A percentile compares a stretch with the other conserved stretches of the same genome.
phyloP scores from a whole-genome alignment of 2,329 filamentous ascomycete genomes.

The Stagonosporopsis chrysanthemi region DNA sequence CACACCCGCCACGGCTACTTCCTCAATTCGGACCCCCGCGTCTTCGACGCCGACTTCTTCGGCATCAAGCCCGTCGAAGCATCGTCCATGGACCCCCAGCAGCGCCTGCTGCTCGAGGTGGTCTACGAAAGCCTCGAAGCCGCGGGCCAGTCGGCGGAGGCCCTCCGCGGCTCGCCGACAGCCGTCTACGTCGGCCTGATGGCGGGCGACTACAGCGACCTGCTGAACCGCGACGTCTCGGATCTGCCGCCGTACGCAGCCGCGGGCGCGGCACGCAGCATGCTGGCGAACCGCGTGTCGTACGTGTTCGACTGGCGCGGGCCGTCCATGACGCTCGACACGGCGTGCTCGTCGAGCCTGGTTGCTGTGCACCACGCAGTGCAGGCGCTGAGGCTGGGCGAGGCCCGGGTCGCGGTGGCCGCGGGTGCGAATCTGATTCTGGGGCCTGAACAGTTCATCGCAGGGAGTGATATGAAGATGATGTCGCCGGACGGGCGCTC shows the following conservation, averaged over 20 bases:
- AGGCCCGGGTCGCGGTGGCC: constrained; percentile 27
- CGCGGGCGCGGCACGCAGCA: constrained; percentile 31
- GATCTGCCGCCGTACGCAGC: constrained; percentile 24
- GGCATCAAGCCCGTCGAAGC: constrained; percentile 29
- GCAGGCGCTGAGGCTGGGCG: constrained; percentile 20
- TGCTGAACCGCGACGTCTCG: constrained; percentile 10
- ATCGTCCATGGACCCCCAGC: constrained; percentile 34
- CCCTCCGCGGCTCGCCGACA: constrained; percentile 19
- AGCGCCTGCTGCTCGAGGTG: constrained; percentile 31
- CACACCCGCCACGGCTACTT: constrained; percentile 30
- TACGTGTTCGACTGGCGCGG: constrained; percentile 50
- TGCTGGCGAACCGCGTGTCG: constrained; percentile 49
- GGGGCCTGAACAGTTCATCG: constrained; percentile 28
- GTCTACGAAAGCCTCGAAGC: constrained; percentile 31
- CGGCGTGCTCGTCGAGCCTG: constrained; percentile 48
- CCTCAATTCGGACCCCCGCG: constrained; percentile 22
- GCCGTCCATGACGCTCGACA: constrained; percentile 50
- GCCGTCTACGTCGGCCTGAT: constrained; percentile 24
- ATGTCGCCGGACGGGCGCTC: constrained; percentile 38
- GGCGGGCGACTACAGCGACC: constrained; percentile 20
- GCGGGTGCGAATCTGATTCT: constrained; percentile 23
- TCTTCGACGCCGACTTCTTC: constrained; percentile 36
- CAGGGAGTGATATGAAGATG: constrained; percentile 40
- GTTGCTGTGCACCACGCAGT: constrained; percentile 38
- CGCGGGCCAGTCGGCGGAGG: constrained; percentile 15